These are phyloP conservation scores for Debaryomyces sp. DNA, from an alignment of 1,139 yeast genomes.

Conservation along the genomic window DNA sequence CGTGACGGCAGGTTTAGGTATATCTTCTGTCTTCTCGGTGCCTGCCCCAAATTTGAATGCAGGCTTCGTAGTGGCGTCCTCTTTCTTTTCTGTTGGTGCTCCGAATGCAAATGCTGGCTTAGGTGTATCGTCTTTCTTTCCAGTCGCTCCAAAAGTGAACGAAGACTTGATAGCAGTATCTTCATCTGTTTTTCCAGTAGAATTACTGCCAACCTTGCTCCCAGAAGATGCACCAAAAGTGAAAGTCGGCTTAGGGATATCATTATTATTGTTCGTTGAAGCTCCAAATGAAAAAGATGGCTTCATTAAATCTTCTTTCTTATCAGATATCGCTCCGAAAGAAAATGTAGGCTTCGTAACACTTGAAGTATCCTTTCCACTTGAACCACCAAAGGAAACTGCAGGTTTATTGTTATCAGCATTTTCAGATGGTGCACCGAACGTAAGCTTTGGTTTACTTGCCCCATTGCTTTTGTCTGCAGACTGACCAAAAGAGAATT, in stretches of 20 bases:
- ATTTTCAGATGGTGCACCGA: background rate
- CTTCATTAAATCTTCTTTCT: background rate
- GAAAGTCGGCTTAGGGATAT: background rate
- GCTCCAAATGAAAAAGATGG: background rate
- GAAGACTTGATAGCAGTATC: conserved; percentile 3
- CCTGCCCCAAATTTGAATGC: conserved; percentile 5
- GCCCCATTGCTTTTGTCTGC: conserved; percentile 1
- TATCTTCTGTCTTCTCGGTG: conserved; percentile 6
- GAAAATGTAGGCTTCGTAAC: background rate
- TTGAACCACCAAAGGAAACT: background rate
- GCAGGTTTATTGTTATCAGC: background rate
- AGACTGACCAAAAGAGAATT: conserved; percentile 1
- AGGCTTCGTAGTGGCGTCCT: conserved; percentile 8
- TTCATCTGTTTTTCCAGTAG: conserved; percentile 7
- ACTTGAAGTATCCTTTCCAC: background rate
- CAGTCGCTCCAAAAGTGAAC: conserved; percentile 3
- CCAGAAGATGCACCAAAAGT: background rate
- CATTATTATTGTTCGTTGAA: background rate
- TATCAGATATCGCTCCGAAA: background rate
- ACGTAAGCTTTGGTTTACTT: background rate
- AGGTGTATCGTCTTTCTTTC: background rate
- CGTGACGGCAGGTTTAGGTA: conserved; percentile 10
- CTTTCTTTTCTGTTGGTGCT: conserved; percentile 6
- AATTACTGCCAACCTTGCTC: background rate
- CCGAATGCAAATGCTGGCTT: conserved; percentile 15